These are phyloP conservation scores for Suhomyces kunorum DNA, from an alignment of 1,139 yeast genomes.

Conservation along the genomic window DNA sequence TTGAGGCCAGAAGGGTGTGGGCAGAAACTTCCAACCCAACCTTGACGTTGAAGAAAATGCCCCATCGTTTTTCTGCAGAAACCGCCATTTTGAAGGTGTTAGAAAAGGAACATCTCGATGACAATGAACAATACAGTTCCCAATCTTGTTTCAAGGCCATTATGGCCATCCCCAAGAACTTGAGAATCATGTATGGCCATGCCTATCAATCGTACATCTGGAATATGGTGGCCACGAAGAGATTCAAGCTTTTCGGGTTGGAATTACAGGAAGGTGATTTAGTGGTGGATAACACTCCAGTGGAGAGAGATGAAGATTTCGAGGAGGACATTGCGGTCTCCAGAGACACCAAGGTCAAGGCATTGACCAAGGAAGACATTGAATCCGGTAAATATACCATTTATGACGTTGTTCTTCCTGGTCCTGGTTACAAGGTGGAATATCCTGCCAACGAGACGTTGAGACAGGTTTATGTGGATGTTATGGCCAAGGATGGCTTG, in stretches of 20 bases:
- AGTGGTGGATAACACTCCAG: constrained; percentile 49
- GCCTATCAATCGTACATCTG: constrained; percentile 96
- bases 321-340: constrained; percentile 65
- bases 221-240: constrained; percentile 82
- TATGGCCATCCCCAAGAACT: constrained; percentile 87
- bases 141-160: constrained; percentile 74
- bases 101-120: constrained; percentile 44
- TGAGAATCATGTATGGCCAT: constrained; percentile 93
- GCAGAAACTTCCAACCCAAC: constrained; percentile 67
- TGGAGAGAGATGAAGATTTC: constrained; percentile 42
- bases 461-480: constrained; percentile 61
- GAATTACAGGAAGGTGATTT: constrained; percentile 81
- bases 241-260: constrained; percentile 72
- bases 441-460: constrained; percentile 75
- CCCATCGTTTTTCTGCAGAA: constrained; percentile 86
- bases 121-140: constrained; percentile 46
- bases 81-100: constrained; percentile 65
- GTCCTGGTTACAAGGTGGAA: constrained; percentile 87
- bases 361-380: constrained; percentile 73
- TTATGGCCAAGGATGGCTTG: constrained; percentile 79
- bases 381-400: constrained; percentile 61
- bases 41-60: constrained; percentile 72
- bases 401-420: constrained; percentile 84
- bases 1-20: constrained; percentile 84
- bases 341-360: constrained; percentile 60